phyloP scores from a whole-genome alignment of 1,139 yeast species.

The Blastobotrys illinoisensis region DNA sequence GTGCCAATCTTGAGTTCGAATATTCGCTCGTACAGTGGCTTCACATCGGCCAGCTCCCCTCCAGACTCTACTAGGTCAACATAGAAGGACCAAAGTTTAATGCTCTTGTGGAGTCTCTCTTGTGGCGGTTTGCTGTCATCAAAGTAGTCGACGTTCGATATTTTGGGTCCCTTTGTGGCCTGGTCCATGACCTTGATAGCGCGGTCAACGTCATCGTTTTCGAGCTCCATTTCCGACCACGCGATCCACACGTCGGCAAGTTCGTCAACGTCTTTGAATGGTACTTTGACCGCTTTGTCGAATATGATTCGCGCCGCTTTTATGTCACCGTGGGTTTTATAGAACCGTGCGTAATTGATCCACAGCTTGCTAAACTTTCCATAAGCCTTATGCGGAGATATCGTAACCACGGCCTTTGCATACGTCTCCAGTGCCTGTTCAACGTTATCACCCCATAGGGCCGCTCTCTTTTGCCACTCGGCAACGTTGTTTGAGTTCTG shows the following conservation, averaged over 20 bases:
- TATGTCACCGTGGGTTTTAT: constrained; percentile 50
- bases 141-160: constrained; percentile 33
- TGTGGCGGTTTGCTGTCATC: constrained; percentile 52
- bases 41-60: constrained; percentile 41
- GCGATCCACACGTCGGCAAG: constrained; percentile 60
- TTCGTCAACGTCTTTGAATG: constrained; percentile 58
- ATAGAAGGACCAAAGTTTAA: constrained; percentile 67
- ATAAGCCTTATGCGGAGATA: constrained; percentile 55
- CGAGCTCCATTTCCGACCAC: constrained; percentile 67
- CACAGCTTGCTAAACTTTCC: constrained; percentile 47
- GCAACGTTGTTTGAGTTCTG: constrained; percentile 58
- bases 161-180: constrained; percentile 45
- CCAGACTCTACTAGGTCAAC: constrained; percentile 67
- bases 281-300: constrained; percentile 66
- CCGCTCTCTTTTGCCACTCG: constrained; percentile 63
- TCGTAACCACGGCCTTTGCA: constrained; percentile 59
- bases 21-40: constrained; percentile 52
- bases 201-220: constrained; percentile 45
- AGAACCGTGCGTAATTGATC: constrained; percentile 63
- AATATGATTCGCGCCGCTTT: constrained; percentile 57
- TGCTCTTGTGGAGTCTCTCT: constrained; percentile 53
- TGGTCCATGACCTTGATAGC: constrained; percentile 51
- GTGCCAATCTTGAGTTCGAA: constrained; percentile 65
- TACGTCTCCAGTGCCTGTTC: constrained; percentile 49
- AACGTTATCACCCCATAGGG: constrained; percentile 38